Evolutionary conservation across 164 flowering plant genomes (phyloP).

Genomic region (Sextonia rubra): DNA sequence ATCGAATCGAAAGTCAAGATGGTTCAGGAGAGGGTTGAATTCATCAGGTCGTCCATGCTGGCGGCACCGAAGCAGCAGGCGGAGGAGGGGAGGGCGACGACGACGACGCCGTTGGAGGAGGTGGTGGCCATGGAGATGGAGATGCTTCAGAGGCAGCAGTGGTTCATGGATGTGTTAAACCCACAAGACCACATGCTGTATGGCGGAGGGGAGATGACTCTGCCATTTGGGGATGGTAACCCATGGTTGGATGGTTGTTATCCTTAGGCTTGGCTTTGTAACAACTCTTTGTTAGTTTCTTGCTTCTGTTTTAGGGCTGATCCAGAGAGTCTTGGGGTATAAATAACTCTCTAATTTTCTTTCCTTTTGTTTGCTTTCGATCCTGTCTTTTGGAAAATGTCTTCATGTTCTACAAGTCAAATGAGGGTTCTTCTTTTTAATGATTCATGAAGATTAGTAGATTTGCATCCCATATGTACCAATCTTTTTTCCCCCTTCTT

Average conservation of each 20-base stretch:
- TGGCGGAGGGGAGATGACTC: background rate
- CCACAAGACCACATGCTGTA: slow-evolving; percentile 3
- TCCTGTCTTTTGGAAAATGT: too few species aligned
- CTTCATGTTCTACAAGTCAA: too few species aligned
- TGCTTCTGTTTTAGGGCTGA: background rate
- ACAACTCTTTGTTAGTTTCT: too few species aligned
- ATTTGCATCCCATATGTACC: too few species aligned
- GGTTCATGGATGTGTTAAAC: slow-evolving; percentile 19
- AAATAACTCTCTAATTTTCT: background rate
- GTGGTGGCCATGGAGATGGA: slow-evolving; percentile 13
- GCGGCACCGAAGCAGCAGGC: background rate
- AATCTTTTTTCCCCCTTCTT: too few species aligned
- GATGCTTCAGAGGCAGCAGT: slow-evolving; percentile 14
- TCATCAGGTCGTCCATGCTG: background rate
- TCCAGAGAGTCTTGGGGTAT: background rate
- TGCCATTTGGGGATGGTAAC: slow-evolving; percentile 2
- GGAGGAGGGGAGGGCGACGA: background rate
- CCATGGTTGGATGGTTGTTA: slow-evolving; percentile 3
- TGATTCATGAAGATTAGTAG: too few species aligned
- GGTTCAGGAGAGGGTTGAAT: slow-evolving; percentile 2
- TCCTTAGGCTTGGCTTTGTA: background rate
- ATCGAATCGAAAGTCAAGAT: slow-evolving; percentile 39
- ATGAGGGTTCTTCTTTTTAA: too few species aligned
- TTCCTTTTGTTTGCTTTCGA: background rate
- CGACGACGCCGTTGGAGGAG: background rate